Conservation (phyloP, 2,329 filamentous ascomycete genomes). For the Penicillium sp. region DNA sequence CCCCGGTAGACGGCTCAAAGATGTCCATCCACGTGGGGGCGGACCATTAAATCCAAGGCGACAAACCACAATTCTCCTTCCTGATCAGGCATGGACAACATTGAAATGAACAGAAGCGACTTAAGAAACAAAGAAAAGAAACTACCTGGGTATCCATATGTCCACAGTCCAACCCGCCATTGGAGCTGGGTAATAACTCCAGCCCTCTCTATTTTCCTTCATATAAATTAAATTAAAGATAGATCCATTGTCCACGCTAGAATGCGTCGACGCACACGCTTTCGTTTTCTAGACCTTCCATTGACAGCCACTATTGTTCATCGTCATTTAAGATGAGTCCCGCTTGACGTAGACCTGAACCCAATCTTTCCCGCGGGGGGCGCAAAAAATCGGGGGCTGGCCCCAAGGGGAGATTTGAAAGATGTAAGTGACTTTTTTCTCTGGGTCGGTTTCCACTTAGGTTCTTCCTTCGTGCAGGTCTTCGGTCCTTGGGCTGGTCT, state of each 20-base stretch:
- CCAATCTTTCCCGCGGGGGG: constrained; percentile 1
- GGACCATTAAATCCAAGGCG: background rate
- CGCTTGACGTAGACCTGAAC: background rate
- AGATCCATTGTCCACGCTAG: constrained; percentile 2
- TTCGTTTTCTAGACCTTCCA: constrained; percentile 11
- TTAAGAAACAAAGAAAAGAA: background rate
- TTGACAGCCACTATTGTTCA: constrained; percentile 1
- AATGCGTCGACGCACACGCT: constrained; percentile 1
- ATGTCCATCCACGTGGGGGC: background rate
- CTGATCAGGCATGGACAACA: background rate
- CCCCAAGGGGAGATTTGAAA: background rate
- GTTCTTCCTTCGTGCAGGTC: background rate
- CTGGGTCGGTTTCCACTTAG: background rate
- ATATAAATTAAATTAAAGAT: background rate
- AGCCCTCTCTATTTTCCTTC: background rate
- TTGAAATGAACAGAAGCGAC: background rate
- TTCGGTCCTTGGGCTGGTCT: background rate
- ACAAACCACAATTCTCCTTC: background rate
- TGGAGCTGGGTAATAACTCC: background rate
- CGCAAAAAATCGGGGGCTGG: background rate
- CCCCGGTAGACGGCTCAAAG: background rate
- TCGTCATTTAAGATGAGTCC: constrained; percentile 3
- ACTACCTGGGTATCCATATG: too few species aligned
- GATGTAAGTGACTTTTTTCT: background rate
- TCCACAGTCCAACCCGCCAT: background rate